Percentiles rank a stretch among this genome's conserved stretches.
phyloP scores from a whole-genome alignment of 2,329 filamentous ascomycete genomes.

The Diaporthe sp. region DNA sequence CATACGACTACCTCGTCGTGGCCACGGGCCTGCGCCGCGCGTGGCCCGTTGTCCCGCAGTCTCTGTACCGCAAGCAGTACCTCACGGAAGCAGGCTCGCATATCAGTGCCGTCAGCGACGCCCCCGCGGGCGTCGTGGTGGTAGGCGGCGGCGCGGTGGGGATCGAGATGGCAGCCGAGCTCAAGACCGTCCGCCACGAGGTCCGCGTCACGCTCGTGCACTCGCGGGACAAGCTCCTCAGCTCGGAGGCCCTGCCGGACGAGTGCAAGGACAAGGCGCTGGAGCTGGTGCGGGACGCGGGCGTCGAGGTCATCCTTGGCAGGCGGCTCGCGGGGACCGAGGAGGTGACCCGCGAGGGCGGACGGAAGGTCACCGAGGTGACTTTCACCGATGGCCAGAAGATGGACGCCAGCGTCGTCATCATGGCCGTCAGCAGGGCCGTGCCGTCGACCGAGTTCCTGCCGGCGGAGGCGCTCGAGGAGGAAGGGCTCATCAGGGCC shows the following conservation, averaged over 20 bases:
- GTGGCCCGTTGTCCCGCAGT: constrained; percentile 81
- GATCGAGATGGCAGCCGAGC: constrained; percentile 84
- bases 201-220: constrained; percentile 80
- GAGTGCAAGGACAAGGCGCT: constrained; percentile 75
- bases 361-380: constrained; percentile 57
- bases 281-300: constrained; percentile 69
- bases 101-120: constrained; percentile 65
- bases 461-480: constrained; percentile 68
- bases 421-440: constrained; percentile 77
- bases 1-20: constrained; percentile 82
- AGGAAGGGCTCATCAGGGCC: constrained; percentile 76
- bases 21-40: constrained; percentile 77
- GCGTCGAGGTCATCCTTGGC: constrained; percentile 74
- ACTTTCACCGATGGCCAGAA: constrained; percentile 71
- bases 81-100: constrained; percentile 72
- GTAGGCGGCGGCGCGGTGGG: constrained; percentile 82
- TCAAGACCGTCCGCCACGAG: constrained; percentile 75
- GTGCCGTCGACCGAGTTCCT: constrained; percentile 74
- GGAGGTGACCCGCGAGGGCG: constrained; percentile 58
- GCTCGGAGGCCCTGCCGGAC: constrained; percentile 78
- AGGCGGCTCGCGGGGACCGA: constrained; percentile 67
- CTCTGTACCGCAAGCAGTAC: constrained; percentile 71
- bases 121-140: constrained; percentile 76
- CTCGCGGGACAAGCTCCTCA: constrained; percentile 77
- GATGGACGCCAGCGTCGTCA: constrained; percentile 73